Evolutionary conservation across 2,329 filamentous ascomycete genomes (phyloP), one percentile per base, ranked within the genome.

Genomic region (Fusarium hostae): DNA sequence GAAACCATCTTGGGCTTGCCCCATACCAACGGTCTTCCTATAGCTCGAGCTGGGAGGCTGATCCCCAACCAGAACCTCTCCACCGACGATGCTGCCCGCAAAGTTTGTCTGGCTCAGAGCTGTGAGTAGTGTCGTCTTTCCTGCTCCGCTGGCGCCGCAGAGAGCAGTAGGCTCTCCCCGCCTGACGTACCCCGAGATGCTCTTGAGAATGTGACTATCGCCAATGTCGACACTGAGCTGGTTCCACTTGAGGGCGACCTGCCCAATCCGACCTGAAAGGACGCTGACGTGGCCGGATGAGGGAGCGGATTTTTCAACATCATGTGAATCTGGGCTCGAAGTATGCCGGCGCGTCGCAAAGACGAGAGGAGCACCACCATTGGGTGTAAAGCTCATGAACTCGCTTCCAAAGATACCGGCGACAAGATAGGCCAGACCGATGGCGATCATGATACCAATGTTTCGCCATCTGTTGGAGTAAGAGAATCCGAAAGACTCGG

Each of bases 1-100:
- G 11, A 20, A 26, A 6, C 16, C 2, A 1, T 10, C 5, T 3
- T 20, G 11, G 22, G 11, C 6, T 22, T 13, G 11, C 4, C 2
- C 3, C 48, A 3, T 37, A 52, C 48, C 34, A 37, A 52, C 34
- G 4, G 32, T 26, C 22, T 52, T 52, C 3, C 48, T 52, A 6
- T 52, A 52, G 12, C 22, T 37, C 22, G 48, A 52, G 4, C 32
- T 24, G 8, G 47, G 47, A 20, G 47, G 22, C 18, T 50, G n/a
- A 20, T 34, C 30, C 0, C 18, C 47, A 6, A 50, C 47, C 2
- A 50, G n/a, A 24, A 37, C 22, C 22, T 52, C n/a, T n/a, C 48
- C 48, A 11, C 18, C 18, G 3, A 52, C 34, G 11, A 52, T 34
- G 2, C 34, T 52, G 6, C 48, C 34, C 3, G 48, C 48, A 24